A percentile compares a stretch with the other conserved stretches of the same genome.
These are phyloP conservation scores for Colletotrichum costaricense DNA, from an alignment of 2,329 filamentous ascomycete species.

Conservation along the genomic window DNA sequence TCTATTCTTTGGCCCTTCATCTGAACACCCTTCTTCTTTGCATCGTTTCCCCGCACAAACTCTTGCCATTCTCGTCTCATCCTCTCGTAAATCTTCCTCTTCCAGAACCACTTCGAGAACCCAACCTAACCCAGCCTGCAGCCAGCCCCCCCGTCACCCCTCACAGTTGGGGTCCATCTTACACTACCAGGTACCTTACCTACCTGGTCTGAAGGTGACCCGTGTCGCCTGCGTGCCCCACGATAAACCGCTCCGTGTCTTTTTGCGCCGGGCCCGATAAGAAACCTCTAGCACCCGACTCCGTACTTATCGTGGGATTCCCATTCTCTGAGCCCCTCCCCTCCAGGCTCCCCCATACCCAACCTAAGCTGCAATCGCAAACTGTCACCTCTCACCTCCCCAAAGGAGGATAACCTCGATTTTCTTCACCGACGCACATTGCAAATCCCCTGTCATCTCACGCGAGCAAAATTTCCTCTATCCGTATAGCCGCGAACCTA, in stretches of 20 bases:
- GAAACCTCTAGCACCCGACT: constrained; percentile 3
- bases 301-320: constrained; percentile 9
- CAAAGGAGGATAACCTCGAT: neutral
- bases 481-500: neutral
- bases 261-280: constrained; percentile 11
- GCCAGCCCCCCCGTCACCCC: constrained; percentile 8
- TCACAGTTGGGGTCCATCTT: neutral
- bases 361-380: constrained; percentile 18
- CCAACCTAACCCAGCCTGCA: neutral
- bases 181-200: too few relatives aligned
- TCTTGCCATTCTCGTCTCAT: neutral
- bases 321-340: neutral
- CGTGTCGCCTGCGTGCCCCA: constrained; percentile 18
- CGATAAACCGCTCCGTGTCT: constrained; percentile 24
- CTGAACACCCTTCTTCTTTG: neutral
- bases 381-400: constrained; percentile 28
- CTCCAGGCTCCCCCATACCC: neutral
- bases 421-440: constrained; percentile 20
- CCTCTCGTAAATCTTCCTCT: neutral
- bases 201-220: neutral
- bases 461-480: too few relatives aligned
- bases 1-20: neutral
- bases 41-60: neutral
- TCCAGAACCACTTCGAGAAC: neutral
- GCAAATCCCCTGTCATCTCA: neutral